Conservation (phyloP, 2,329 filamentous ascomycete genomes). For the Diaporthe ilicicola region DNA sequence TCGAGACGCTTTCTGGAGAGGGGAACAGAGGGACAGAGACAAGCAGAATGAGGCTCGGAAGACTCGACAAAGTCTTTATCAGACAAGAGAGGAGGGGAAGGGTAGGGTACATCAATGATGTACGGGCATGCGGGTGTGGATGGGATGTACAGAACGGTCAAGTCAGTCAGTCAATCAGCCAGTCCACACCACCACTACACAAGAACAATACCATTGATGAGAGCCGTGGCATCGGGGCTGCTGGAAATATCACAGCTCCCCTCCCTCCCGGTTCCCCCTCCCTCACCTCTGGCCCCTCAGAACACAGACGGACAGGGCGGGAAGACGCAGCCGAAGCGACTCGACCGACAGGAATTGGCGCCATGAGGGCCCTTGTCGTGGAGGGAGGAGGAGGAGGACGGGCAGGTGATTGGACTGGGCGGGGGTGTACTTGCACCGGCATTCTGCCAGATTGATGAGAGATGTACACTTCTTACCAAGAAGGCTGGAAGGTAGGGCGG, state of each 20-base stretch:
- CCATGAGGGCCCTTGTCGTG: slow-evolving; percentile 26
- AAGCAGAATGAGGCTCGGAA: background rate
- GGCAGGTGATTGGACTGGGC: slow-evolving; percentile 27
- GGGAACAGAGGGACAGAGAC: background rate
- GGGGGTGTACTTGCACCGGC: background rate
- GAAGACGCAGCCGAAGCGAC: slow-evolving; percentile 24
- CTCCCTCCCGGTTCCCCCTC: background rate
- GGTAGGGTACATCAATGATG: slow-evolving; percentile 25
- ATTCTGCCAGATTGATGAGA: slow-evolving; percentile 18
- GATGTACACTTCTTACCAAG: background rate
- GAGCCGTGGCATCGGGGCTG: slow-evolving; percentile 10
- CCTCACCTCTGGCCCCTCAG: background rate
- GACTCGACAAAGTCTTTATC: background rate
- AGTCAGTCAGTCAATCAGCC: background rate
- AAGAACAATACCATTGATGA: slow-evolving; percentile 11
- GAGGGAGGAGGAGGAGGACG: background rate
- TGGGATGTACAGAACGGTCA: background rate
- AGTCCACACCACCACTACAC: background rate
- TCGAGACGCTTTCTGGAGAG: background rate
- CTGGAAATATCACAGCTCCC: slow-evolving; percentile 7
- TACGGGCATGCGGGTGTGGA: slow-evolving; percentile 2
- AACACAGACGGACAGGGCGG: background rate
- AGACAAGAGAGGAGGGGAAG: background rate
- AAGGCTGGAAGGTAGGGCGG: background rate
- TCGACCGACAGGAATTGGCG: slow-evolving; percentile 24